Conservation (phyloP, 106 monocot species). For the Cymbidium sinense region DNA sequence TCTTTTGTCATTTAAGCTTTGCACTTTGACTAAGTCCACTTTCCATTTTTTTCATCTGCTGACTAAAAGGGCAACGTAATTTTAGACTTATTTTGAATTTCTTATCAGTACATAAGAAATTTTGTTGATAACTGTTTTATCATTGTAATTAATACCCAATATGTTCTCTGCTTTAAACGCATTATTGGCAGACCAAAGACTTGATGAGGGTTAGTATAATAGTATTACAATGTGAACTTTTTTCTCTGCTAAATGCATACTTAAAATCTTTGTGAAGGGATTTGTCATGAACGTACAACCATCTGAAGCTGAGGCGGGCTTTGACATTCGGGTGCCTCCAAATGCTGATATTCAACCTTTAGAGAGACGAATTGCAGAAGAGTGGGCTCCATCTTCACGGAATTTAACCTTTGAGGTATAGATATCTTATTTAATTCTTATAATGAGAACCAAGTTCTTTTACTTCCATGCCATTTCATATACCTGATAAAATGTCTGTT, state of each 20-base stretch:
- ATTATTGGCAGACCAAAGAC: not conserved
- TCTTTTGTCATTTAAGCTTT: not conserved
- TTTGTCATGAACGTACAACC: conserved; percentile 98
- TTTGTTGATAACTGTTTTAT: not conserved
- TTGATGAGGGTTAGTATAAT: not conserved
- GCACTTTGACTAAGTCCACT: not conserved
- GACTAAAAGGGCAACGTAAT: not conserved
- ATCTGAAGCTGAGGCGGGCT: conserved; percentile 91
- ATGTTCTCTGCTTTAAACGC: not conserved
- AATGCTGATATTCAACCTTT: conserved; percentile 51
- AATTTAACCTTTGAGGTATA: conserved; percentile 91
- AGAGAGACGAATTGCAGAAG: conserved; percentile 76
- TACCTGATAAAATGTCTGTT: not conserved
- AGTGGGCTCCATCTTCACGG: conserved; percentile 91
- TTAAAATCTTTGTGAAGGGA: conserved; percentile 31
- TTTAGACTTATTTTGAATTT: not conserved
- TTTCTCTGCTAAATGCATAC: not conserved
- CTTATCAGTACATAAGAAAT: not conserved
- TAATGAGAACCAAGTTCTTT: not conserved
- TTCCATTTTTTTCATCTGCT: not conserved
- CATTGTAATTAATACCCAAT: not conserved
- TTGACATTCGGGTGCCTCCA: conserved; percentile 88
- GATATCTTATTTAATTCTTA: not conserved
- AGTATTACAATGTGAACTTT: not conserved
- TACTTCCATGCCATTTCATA: not conserved